Evolutionary conservation across 306 rosid genomes (phyloP).

Genomic region (Sindora glabra): DNA sequence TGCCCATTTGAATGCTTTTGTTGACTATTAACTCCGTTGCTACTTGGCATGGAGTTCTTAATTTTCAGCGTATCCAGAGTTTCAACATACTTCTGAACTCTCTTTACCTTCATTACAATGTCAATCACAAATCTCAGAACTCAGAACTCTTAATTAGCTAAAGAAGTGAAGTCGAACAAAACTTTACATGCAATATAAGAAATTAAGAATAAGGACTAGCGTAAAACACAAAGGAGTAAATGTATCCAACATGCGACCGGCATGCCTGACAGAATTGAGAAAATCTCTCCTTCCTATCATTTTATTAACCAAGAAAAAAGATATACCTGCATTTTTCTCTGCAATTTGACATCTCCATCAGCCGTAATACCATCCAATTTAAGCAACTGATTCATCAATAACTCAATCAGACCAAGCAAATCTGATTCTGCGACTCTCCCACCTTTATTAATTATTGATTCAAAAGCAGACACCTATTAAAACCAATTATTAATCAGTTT

Average conservation of each 20-base stretch:
- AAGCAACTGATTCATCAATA: slow-evolving; percentile 83
- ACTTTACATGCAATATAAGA: neutral
- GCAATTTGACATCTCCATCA: slow-evolving; percentile 95
- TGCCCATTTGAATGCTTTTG: slow-evolving; percentile 41
- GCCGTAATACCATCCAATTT: slow-evolving; percentile 71
- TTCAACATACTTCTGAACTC: slow-evolving; percentile 95
- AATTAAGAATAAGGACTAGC: too few relatives aligned
- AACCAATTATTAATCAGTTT: slow-evolving; percentile 19
- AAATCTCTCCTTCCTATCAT: too few relatives aligned
- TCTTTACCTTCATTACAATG: slow-evolving; percentile 62
- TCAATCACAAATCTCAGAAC: too few relatives aligned
- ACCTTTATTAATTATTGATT: slow-evolving; percentile 66
- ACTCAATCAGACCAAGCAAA: slow-evolving; percentile 64
- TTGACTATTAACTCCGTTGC: slow-evolving; percentile 25
- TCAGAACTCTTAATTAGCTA: too few relatives aligned
- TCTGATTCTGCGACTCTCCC: slow-evolving; percentile 72
- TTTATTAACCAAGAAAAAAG: too few relatives aligned
- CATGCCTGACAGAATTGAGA: too few relatives aligned
- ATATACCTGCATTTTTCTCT: slow-evolving; percentile 93
- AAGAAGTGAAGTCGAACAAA: neutral
- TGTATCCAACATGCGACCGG: too few relatives aligned
- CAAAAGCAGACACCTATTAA: slow-evolving; percentile 77
- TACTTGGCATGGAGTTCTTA: slow-evolving; percentile 46
- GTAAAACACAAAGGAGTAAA: too few relatives aligned
- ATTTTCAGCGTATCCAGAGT: slow-evolving; percentile 74